Conservation (phyloP, 495 filamentous ascomycete species). For the Talaromyces borbonicus region DNA sequence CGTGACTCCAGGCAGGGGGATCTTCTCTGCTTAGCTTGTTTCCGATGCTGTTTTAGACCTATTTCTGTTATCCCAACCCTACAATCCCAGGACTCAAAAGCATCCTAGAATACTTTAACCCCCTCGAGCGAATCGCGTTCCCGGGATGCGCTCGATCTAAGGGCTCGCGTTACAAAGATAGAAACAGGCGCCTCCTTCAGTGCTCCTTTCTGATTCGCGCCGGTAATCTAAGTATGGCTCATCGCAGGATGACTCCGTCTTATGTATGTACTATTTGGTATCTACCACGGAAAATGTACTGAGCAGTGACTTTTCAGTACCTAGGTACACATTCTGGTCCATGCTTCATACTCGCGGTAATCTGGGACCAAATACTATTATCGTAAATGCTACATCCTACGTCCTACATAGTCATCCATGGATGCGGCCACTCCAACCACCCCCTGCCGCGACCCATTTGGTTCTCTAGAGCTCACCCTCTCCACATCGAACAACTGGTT, state of each 20-base stretch:
- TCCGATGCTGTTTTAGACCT: constrained; percentile 3
- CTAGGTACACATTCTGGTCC: too few relatives aligned
- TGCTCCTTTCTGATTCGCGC: neutral
- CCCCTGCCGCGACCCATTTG: constrained; percentile 10
- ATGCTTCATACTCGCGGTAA: too few relatives aligned
- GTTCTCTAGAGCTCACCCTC: constrained; percentile 7
- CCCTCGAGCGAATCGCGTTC: neutral
- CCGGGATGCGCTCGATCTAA: neutral
- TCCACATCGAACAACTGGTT: constrained; percentile 13
- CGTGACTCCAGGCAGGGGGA: neutral
- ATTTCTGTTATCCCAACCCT: constrained; percentile 1
- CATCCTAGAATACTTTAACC: too few relatives aligned
- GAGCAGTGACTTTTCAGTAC: too few relatives aligned
- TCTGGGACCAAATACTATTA: too few relatives aligned
- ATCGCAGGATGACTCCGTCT: too few relatives aligned
- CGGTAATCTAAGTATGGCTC: constrained; percentile 6
- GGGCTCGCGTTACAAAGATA: constrained; percentile 1
- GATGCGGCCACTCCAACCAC: neutral
- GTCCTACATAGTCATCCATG: neutral
- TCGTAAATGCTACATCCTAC: too few relatives aligned
- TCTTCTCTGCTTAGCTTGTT: neutral
- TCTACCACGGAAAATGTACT: too few relatives aligned
- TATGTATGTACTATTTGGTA: too few relatives aligned
- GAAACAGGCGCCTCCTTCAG: neutral
- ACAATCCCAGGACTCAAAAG: too few relatives aligned